Evolutionary conservation across 345 rosid species (phyloP).

Genomic region (Heritiera fomes): DNA sequence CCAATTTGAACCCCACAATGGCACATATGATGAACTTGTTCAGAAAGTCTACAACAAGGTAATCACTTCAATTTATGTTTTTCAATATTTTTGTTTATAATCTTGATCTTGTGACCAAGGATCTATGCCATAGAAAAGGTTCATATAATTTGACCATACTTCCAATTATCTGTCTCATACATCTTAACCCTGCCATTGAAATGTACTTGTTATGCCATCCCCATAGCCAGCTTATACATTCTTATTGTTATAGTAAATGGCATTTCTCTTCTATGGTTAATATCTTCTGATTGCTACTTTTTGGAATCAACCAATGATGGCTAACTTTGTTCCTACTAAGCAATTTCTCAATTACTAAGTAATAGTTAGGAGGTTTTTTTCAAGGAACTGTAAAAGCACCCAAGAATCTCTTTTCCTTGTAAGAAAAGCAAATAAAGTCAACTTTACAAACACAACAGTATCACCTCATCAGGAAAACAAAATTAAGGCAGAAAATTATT

Average conservation of each 20-base stretch:
- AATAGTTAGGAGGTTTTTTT: neutral
- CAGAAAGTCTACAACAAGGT: constrained; percentile 46
- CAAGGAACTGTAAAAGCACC: neutral
- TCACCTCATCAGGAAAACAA: too few relatives aligned
- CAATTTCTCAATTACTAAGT: neutral
- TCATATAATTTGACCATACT: neutral
- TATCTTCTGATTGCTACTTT: neutral
- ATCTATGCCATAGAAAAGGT: neutral
- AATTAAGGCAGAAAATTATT: too few relatives aligned
- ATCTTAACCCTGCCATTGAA: too few relatives aligned
- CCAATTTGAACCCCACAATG: constrained; percentile 27
- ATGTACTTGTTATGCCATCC: too few relatives aligned
- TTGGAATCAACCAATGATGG: neutral
- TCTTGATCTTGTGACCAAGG: neutral
- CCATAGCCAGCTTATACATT: too few relatives aligned
- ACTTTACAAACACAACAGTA: too few relatives aligned
- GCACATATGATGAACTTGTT: constrained; percentile 47
- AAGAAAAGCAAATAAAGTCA: neutral
- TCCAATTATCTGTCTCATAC: neutral
- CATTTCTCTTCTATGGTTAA: too few relatives aligned
- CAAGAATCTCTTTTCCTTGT: neutral
- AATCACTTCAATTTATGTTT: neutral
- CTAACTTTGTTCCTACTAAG: too few relatives aligned
- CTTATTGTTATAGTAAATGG: too few relatives aligned
- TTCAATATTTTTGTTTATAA: neutral